phyloP scores from a whole-genome alignment of 805 yeast species.

The Maudiozyma turicensis region DNA sequence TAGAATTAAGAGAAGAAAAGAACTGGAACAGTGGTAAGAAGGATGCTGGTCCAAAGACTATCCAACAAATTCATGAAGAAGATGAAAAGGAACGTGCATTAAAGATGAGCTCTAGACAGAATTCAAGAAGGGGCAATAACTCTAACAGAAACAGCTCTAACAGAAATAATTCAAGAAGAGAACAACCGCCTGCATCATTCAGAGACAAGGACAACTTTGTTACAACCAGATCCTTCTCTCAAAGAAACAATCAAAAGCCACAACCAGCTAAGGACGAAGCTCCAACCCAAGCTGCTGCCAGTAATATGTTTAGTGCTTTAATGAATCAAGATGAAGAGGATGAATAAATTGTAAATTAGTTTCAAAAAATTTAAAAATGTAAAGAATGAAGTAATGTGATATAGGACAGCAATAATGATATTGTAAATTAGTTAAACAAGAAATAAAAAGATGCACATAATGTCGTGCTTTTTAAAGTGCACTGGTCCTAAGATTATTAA shows the following conservation, averaged over 20 bases:
- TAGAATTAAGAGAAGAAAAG: constrained; percentile 57
- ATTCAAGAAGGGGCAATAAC: constrained; percentile 33
- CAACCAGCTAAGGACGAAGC: constrained; percentile 17
- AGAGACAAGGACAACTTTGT: constrained; percentile 21
- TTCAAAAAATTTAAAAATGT: neutral
- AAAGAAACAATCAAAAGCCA: constrained; percentile 20
- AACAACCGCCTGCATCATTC: constrained; percentile 7
- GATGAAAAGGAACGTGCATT: constrained; percentile 52
- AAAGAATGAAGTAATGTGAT: no score
- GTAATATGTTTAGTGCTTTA: constrained; percentile 28
- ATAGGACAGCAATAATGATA: no score
- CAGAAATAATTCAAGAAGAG: neutral
- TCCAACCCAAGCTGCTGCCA: constrained; percentile 16
- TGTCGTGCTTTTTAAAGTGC: no score
- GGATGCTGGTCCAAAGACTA: constrained; percentile 87
- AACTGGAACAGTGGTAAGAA: constrained; percentile 55
- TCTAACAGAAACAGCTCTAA: constrained; percentile 5
- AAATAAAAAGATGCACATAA: no score
- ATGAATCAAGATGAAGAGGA: constrained; percentile 25
- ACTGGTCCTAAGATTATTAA: no score
- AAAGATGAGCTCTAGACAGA: constrained; percentile 31
- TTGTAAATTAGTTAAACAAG: no score
- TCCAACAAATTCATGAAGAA: constrained; percentile 81
- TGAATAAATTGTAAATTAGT: constrained; percentile 3
- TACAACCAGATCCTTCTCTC: constrained; percentile 25